These are phyloP conservation scores for Zygoascus flipseniorum DNA, from an alignment of 805 yeast species.

Conservation along the genomic window DNA sequence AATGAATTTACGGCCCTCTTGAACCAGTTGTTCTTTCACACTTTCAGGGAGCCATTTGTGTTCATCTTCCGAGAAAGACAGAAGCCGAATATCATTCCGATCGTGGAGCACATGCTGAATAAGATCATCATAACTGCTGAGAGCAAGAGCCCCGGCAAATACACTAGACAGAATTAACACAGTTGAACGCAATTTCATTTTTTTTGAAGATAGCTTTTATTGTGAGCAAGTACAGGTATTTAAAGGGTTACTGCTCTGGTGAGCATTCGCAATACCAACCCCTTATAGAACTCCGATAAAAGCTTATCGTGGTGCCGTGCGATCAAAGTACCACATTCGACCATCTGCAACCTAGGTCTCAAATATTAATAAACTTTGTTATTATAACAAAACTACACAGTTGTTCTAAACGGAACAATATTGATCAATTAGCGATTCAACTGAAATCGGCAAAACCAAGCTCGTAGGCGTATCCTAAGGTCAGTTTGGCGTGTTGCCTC, in stretches of 20 bases:
- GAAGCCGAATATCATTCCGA: not conserved
- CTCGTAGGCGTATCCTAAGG: constrained; percentile 66
- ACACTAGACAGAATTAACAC: not conserved
- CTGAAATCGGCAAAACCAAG: constrained; percentile 37
- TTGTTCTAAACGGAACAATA: too few species aligned
- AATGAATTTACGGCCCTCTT: constrained; percentile 46
- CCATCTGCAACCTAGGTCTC: not conserved
- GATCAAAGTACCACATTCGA: not conserved
- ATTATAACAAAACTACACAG: too few species aligned
- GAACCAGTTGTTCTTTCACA: constrained; percentile 36
- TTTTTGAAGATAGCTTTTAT: not conserved
- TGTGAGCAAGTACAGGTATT: too few species aligned
- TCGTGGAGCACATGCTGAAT: not conserved
- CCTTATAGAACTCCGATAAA: not conserved
- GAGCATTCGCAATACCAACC: not conserved
- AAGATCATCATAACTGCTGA: not conserved
- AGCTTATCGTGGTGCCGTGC: not conserved
- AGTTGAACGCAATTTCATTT: not conserved
- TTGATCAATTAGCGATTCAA: not conserved
- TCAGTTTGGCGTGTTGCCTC: constrained; percentile 70
- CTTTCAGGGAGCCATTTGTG: constrained; percentile 30
- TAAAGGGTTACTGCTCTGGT: too few species aligned
- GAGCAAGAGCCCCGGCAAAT: not conserved
- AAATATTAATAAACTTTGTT: too few species aligned
- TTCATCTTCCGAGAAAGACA: constrained; percentile 9